Base-by-base conservation (phyloP, 352 stramenopile species). In the Pythium scleroteichum region DNA sequence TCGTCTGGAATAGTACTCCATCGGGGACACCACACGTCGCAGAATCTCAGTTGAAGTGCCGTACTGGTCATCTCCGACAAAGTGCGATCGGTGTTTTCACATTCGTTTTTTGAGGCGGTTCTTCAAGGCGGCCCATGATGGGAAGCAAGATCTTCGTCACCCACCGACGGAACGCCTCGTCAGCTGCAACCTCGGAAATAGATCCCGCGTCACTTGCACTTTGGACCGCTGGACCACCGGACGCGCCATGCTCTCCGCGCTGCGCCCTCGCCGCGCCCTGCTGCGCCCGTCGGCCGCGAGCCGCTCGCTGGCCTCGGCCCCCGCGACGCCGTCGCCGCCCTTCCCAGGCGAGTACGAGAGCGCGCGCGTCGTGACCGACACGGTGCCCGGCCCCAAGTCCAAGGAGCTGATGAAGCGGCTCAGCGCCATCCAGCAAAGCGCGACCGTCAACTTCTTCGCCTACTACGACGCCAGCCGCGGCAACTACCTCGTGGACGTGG, bases 401-500 rank as follows among this genome's bases (percentile, higher is more conserved):
- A 66, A 75, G 58, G 67, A 72, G 48, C 73, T 88, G 42, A 74
- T 88, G 44, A 32, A 59, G 29, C 70, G 72, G 14, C 79, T 94
- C 12, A 64, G 69, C 16, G 60, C 58, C 44, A 66, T 90, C 53
- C 83, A 92, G 64, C 88, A 94, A 60, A 83, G 80, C 22, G 66
- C 64, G 4, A 72, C 79, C 1, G 69, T 94, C 41, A 88, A 79
- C 53, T 93, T 93, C 62, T 94, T 94, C 32, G 85, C 73, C 2
- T 81, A 92, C 66, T 94, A 94, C 53, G 72, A 69, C 10, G 71
- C 71, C 44, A 93, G 83, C 55, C 76, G 69, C 20, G 85, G 85
- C 59, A 94, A 94, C 72, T 94, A 94, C 68, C 71, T 94, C 41
- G 85, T 93, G 19, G 85, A 94, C 53, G 80, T 93, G 22, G 85